Base-by-base conservation (phyloP, 106 monocot species). In the Dendrobium chrysotoxum region DNA sequence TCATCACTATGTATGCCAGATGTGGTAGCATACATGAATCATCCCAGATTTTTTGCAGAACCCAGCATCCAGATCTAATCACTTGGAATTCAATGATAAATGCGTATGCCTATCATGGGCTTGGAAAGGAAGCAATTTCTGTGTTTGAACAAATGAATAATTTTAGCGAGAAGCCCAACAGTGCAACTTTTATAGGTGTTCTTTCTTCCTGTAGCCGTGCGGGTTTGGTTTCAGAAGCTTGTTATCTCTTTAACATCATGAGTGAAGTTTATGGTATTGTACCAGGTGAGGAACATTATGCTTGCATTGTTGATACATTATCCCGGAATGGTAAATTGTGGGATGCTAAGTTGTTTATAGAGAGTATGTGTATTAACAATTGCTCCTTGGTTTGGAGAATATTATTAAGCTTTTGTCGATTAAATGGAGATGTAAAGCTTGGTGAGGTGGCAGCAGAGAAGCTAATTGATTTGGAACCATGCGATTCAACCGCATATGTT, bases 81-180 rank as follows among this genome's bases (percentile, higher is more conserved):
- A 81, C 87, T 65, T 87, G 87, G 87, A 87, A 84, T 53, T 72
- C 87, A 15, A 81, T 84, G 78, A 81, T 87, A 7, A 76, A 18
- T 73, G 81, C 87, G 18, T 82, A 79, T 68, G 81, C 81, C 20
- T 75, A 76, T 64, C 81, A 82, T 45, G 87, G 84, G 35, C 81
- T 44, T 68, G 87, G 79, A 30, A 78, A 53, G 15, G 81, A 84
- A 28, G 87, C 84, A 17, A 75, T 81, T 15, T 21, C 79, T 57
- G n/a, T 81, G 23, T 76, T 84, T 25, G 28, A n/a, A 18, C 68
- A 79, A 72, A 84, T 87, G 87, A 84, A 75, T 53, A 39, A 46
- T 53, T 65, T 30, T n/a, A 72, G 75, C 25, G 39, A 78, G 47
- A 78, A 75, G 53, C 81, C 87, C 17, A 84, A 87, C 50, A 30